Evolutionary conservation across 306 rosid species (phyloP).

Genomic region (Astragalus membranaceus): DNA sequence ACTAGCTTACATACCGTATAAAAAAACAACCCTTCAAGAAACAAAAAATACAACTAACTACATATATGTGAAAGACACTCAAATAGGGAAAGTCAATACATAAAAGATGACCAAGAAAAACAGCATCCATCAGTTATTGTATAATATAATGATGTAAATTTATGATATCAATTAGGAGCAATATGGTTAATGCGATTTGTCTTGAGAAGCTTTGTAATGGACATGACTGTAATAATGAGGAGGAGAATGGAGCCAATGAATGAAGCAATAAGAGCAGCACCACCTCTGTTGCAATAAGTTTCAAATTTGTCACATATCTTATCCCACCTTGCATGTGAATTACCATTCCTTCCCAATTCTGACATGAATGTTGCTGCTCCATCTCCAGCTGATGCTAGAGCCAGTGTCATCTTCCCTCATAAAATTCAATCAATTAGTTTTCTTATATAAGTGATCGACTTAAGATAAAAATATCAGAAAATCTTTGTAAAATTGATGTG

Average conservation of each 20-base stretch:
- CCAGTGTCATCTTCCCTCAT: slow-evolving; percentile 40
- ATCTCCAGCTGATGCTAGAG: slow-evolving; percentile 57
- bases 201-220: slow-evolving; percentile 55
- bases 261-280: slow-evolving; percentile 61
- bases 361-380: slow-evolving; percentile 95
- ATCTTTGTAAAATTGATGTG: neutral
- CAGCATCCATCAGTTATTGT: neutral
- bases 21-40: no score
- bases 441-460: neutral
- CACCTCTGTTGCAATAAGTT: slow-evolving; percentile 52
- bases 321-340: slow-evolving; percentile 83
- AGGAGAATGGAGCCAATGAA: slow-evolving; percentile 60
- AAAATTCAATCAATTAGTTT: neutral
- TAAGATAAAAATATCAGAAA: neutral
- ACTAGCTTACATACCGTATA: no score
- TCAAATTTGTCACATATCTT: slow-evolving; percentile 80
- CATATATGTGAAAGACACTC: neutral
- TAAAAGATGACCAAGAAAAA: neutral
- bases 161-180: neutral
- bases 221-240: slow-evolving; percentile 41
- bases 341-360: slow-evolving; percentile 69
- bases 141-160: neutral
- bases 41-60: neutral
- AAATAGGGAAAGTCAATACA: neutral
- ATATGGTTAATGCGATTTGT: slow-evolving; percentile 34